Evolutionary conservation across 495 filamentous ascomycete genomes (phyloP).

Genomic region (Penicillium dipodomyicola): DNA sequence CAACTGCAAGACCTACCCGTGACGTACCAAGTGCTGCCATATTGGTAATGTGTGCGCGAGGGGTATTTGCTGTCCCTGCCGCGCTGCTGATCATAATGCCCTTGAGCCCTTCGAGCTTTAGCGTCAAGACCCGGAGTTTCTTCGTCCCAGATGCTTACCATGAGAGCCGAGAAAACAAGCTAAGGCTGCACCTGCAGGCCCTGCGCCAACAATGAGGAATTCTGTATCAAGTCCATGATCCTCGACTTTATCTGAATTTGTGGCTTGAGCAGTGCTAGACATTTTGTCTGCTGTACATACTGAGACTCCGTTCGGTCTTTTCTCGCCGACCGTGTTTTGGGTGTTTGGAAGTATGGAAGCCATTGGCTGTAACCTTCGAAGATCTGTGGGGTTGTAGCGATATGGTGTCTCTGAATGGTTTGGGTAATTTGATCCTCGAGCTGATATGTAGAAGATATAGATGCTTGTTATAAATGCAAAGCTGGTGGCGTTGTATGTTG

Average conservation of each 20-base stretch:
- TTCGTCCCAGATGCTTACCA: conserved; percentile 31
- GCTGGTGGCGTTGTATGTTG: neutral
- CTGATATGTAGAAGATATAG: neutral
- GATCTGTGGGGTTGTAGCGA: neutral
- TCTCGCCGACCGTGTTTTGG: neutral
- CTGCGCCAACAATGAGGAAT: conserved; percentile 52
- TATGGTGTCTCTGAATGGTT: neutral
- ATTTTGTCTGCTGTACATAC: too few species aligned
- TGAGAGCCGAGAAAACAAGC: conserved; percentile 55
- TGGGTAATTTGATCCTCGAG: neutral
- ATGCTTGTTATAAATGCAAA: neutral
- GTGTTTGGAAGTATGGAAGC: neutral
- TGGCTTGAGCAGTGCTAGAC: too few species aligned
- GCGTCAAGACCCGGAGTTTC: neutral
- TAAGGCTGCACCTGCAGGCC: conserved; percentile 53
- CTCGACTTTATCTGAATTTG: too few species aligned
- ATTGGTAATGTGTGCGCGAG: conserved; percentile 57
- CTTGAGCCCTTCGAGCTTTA: conserved; percentile 31
- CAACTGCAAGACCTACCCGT: neutral
- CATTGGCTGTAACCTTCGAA: neutral
- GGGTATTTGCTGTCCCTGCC: conserved; percentile 50
- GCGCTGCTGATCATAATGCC: conserved; percentile 50
- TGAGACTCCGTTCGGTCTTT: neutral
- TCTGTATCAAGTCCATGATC: neutral
- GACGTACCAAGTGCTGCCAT: conserved; percentile 44